phyloP scores from a whole-genome alignment of 345 rosid species.

The Gossypium mustelinum region DNA sequence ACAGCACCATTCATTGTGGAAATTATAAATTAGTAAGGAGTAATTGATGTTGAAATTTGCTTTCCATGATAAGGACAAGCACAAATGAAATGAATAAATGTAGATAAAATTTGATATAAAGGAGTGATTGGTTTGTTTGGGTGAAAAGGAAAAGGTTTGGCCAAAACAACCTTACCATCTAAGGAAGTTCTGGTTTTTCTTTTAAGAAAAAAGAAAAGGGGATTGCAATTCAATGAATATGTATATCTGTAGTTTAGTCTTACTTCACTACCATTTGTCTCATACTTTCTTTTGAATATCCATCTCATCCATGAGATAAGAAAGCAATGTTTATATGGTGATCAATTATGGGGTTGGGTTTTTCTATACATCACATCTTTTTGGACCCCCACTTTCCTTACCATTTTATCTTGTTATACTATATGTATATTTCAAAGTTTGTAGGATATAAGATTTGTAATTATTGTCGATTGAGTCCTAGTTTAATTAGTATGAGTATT shows the following conservation, averaged over 20 bases:
- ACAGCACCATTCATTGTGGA: too few relatives aligned
- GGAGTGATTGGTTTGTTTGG: background rate
- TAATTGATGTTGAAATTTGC: too few relatives aligned
- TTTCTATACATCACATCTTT: background rate
- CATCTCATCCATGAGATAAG: background rate
- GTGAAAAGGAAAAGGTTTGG: background rate
- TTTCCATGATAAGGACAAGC: too few relatives aligned
- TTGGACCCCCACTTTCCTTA: background rate
- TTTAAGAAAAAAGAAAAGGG: background rate
- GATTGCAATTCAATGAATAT: background rate
- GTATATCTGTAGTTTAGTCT: background rate
- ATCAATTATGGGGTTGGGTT: background rate
- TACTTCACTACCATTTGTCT: background rate
- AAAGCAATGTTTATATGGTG: background rate
- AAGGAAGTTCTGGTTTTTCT: constrained; percentile 14
- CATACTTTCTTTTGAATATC: background rate
- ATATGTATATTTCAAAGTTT: too few relatives aligned
- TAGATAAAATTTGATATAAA: constrained; percentile 7
- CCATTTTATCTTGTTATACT: too few relatives aligned
- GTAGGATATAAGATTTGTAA: too few relatives aligned
- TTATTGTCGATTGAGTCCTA: too few relatives aligned
- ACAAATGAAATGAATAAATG: too few relatives aligned
- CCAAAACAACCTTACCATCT: constrained; percentile 16
- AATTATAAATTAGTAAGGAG: too few relatives aligned
- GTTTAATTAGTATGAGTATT: fast-evolving